Evolutionary conservation across 2,329 filamentous ascomycete genomes (phyloP).

Genomic region (Diaporthe sp.): DNA sequence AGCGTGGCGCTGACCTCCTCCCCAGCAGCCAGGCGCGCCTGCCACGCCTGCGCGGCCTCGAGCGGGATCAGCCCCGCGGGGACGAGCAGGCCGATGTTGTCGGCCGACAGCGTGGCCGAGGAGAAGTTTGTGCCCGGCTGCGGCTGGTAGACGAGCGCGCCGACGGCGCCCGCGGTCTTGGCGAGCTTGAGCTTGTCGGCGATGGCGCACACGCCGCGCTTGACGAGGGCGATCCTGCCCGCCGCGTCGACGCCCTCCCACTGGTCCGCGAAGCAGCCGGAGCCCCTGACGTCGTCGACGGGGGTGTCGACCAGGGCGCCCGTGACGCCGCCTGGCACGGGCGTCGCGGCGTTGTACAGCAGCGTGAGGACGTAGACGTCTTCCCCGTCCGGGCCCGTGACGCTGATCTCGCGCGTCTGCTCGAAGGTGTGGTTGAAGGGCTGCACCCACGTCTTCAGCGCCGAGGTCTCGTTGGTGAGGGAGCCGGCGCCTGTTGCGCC

Average conservation of each 20-base stretch:
- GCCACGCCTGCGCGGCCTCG: constrained; percentile 46
- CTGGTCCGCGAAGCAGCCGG: constrained; percentile 58
- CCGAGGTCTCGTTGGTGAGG: constrained; percentile 52
- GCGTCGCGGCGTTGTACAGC: constrained; percentile 63
- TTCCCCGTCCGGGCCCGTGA: constrained; percentile 61
- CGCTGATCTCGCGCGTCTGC: constrained; percentile 57
- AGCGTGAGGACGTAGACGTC: constrained; percentile 59
- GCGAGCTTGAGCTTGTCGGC: constrained; percentile 60
- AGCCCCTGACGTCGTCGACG: constrained; percentile 53
- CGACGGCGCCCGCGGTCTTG: constrained; percentile 57
- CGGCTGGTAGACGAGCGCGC: constrained; percentile 74
- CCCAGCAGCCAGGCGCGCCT: constrained; percentile 46
- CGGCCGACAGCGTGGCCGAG: constrained; percentile 64
- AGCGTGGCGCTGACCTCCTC: constrained; percentile 48
- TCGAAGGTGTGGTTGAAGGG: constrained; percentile 62
- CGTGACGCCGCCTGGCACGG: constrained; percentile 50
- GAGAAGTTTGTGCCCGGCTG: constrained; percentile 55
- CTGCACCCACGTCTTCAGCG: constrained; percentile 60
- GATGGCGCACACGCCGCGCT: constrained; percentile 60
- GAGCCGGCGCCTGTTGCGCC: constrained; percentile 52
- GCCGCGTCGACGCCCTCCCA: constrained; percentile 56
- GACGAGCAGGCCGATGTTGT: constrained; percentile 45
- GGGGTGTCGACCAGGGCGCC: constrained; percentile 55
- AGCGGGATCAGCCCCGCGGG: constrained; percentile 48
- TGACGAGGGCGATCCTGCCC: constrained; percentile 61